phyloP scores from a whole-genome alignment of 2,329 filamentous ascomycete species.

The Xylaria digitata region DNA sequence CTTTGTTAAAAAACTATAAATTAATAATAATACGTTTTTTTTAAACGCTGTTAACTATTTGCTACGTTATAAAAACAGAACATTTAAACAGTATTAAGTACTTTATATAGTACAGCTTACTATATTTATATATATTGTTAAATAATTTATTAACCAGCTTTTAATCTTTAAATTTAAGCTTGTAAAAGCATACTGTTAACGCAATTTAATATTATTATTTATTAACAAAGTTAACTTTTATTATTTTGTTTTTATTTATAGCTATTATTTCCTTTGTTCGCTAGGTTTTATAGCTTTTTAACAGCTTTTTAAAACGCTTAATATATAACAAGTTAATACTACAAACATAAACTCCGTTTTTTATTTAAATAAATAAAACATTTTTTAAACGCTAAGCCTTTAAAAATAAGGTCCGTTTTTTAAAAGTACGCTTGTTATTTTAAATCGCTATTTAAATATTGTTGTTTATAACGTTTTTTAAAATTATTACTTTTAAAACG shows the following conservation, averaged over 20 bases:
- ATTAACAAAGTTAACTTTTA: neutral
- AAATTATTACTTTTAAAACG: too few relatives aligned
- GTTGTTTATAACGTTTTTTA: too few relatives aligned
- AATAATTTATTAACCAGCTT: neutral
- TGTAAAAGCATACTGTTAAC: neutral
- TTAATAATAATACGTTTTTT: slow-evolving; percentile 3
- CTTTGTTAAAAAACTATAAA: too few relatives aligned
- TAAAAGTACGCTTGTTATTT: too few relatives aligned
- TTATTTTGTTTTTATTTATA: slow-evolving; percentile 5
- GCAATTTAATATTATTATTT: too few relatives aligned
- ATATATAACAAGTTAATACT: neutral
- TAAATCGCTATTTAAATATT: too few relatives aligned
- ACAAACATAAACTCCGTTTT: neutral
- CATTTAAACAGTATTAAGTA: neutral
- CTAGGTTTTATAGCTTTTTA: neutral
- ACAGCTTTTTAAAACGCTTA: neutral
- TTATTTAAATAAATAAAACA: neutral
- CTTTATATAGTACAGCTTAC: neutral
- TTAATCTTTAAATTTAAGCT: neutral
- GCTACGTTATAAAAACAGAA: slow-evolving; percentile 4
- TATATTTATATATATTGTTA: slow-evolving; percentile 6
- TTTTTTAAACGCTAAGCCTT: neutral
- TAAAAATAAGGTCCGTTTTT: too few relatives aligned
- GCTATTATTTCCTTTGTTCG: neutral
- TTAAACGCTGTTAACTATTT: too few relatives aligned